Conservation (phyloP, 1,284 basidiomycete species). For the Apiotrichum siamense region DNA sequence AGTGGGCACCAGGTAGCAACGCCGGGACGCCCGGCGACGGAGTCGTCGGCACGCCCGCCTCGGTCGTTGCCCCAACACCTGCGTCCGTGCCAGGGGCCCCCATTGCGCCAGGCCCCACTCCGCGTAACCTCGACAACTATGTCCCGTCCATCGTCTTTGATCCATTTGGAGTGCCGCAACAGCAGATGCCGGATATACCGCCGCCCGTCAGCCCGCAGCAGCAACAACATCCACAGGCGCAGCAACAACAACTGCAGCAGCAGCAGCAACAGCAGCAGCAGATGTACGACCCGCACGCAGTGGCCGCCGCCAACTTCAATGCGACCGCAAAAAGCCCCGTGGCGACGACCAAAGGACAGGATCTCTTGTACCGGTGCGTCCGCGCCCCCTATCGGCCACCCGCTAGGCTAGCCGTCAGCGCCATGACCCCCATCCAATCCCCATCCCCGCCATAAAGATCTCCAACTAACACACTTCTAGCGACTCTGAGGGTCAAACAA, state of each 20-base stretch:
- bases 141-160: constrained; percentile 14
- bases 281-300: constrained; percentile 10
- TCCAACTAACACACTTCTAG: constrained; percentile 4
- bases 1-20: not conserved
- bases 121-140: constrained; percentile 8
- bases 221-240: too few species aligned
- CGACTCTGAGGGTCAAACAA: constrained; percentile 30
- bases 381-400: not conserved
- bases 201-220: constrained; percentile 11
- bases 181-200: constrained; percentile 8
- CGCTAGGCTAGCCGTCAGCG: not conserved
- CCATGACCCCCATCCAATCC: not conserved
- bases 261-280: too few species aligned
- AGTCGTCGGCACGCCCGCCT: not conserved
- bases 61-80: not conserved
- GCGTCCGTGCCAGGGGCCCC: not conserved
- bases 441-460: not conserved
- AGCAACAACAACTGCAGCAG: too few species aligned
- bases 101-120: not conserved
- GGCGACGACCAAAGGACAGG: constrained; percentile 12
- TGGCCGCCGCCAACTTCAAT: constrained; percentile 1
- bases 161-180: constrained; percentile 12
- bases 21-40: not conserved
- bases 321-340: constrained; percentile 1
- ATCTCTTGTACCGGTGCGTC: constrained; percentile 25